Conservation (phyloP, 345 rosid genomes). For the Murraya paniculata region DNA sequence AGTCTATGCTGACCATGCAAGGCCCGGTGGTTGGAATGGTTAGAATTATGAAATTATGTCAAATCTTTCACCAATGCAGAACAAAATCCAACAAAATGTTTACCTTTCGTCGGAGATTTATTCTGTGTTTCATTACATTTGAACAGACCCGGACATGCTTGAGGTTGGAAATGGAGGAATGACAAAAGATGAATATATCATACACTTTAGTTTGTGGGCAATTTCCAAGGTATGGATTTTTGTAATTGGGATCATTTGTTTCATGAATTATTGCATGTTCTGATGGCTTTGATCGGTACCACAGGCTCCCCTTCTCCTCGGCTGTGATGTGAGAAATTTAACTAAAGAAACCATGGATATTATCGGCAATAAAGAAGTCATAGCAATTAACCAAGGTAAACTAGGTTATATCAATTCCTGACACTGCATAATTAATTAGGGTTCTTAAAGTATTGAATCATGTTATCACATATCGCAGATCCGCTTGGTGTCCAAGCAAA, state of each 20-base stretch:
- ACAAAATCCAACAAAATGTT: background rate
- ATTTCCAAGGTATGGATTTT: constrained; percentile 62
- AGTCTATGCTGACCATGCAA: constrained; percentile 71
- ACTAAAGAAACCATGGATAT: constrained; percentile 54
- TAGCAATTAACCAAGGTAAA: constrained; percentile 80
- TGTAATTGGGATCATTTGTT: background rate
- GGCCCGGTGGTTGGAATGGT: constrained; percentile 88
- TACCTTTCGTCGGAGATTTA: background rate
- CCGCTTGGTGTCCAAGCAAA: constrained; percentile 72
- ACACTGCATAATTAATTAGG: background rate
- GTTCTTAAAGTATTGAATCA: background rate
- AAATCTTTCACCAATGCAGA: too few relatives aligned
- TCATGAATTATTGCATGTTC: background rate
- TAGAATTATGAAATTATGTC: background rate
- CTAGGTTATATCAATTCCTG: background rate
- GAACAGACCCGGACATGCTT: constrained; percentile 95
- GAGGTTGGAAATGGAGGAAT: constrained; percentile 99
- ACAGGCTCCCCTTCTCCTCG: constrained; percentile 75
- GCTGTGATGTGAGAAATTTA: constrained; percentile 77
- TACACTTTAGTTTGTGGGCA: constrained; percentile 93
- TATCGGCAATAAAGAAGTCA: constrained; percentile 69
- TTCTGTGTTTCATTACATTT: background rate
- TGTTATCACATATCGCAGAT: constrained; percentile 36
- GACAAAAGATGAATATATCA: constrained; percentile 75
- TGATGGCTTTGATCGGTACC: background rate